phyloP scores from a whole-genome alignment of 495 filamentous ascomycete species.

The Lasiosphaeria miniovina region DNA sequence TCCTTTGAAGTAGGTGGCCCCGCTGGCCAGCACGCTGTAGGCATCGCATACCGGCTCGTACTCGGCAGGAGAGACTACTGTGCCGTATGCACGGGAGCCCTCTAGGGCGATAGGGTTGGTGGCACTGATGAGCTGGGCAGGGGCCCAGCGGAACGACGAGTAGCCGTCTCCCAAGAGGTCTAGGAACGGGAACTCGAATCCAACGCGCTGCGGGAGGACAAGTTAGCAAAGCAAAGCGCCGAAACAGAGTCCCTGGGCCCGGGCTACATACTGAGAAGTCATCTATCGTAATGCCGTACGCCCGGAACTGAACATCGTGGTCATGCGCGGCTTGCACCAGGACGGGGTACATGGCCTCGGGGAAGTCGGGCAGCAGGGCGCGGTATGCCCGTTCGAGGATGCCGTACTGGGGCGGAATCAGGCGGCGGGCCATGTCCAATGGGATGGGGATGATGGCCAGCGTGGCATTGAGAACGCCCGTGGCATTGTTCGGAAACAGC shows the following conservation, averaged over 20 bases:
- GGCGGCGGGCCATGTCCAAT: slow-evolving; percentile 29
- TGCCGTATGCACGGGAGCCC: slow-evolving; percentile 38
- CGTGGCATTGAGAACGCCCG: slow-evolving; percentile 42
- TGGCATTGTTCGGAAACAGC: slow-evolving; percentile 36
- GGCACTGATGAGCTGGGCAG: slow-evolving; percentile 35
- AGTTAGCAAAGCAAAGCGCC: slow-evolving; percentile 9
- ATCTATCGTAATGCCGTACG: slow-evolving; percentile 33
- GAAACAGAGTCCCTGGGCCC: background rate
- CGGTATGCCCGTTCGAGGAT: slow-evolving; percentile 41
- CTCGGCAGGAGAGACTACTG: slow-evolving; percentile 31
- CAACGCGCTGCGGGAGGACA: slow-evolving; percentile 30
- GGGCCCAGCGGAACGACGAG: slow-evolving; percentile 42
- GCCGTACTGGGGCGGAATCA: slow-evolving; percentile 36
- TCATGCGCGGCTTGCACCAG: slow-evolving; percentile 44
- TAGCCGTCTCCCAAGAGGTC: slow-evolving; percentile 35
- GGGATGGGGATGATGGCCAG: slow-evolving; percentile 41
- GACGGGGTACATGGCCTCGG: slow-evolving; percentile 44
- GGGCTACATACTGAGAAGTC: slow-evolving; percentile 40
- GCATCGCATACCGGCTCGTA: slow-evolving; percentile 41
- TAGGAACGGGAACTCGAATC: slow-evolving; percentile 47
- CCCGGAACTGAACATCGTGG: slow-evolving; percentile 38
- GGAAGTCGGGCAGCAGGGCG: slow-evolving; percentile 36
- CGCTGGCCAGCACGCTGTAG: slow-evolving; percentile 28
- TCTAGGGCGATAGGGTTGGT: slow-evolving; percentile 33
- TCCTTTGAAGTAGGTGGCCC: slow-evolving; percentile 31